Evolutionary conservation across 1,139 yeast genomes (phyloP), one percentile per base, ranked within the genome.

Genomic region (Saccharomyces hybrid): DNA sequence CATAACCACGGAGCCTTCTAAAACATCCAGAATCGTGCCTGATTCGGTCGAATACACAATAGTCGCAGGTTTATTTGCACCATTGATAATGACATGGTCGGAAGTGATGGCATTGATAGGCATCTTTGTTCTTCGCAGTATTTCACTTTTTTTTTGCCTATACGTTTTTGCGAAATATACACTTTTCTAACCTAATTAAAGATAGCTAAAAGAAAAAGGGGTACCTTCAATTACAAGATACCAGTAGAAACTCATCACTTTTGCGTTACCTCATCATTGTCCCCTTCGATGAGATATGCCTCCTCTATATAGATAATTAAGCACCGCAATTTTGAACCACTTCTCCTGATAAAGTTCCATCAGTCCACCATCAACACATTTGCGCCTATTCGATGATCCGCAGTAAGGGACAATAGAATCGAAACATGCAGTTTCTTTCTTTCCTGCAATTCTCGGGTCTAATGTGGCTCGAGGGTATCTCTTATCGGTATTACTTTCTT

Each of bases 91-190:
- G 7, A 87, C 95, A n/a, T 76, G 75, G 13, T 75, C 70, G 1
- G 96, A 88, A 0, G 88, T 73, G 46, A 88, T 73, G 3, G 93
- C 91, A 59, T 78, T 74, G 27, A 57, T 53, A 8, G 85, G 78
- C 86, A 82, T 82, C 16, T 32, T 32, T 28, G 8, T 57, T 26
- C 19, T 26, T 16, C 5, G 19, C 44, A 14, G 13, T 29, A 25
- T 13, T 28, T 14, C 28, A n/a, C 31, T 19, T n/a, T 47, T 31
- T 5, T 50, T 27, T 29, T 11, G 23, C 13, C 32, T 29, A 5
- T 29, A 29, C 13, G 32, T 29, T 25, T 19, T 19, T 19, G 19
- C 19, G 19, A 19, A 19, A 19, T 19, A 19, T 19, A 19, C 19
- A 19, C 19, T 19, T 19, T 19, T 19, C 19, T 19, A 19, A 19